Percentiles rank a stretch among this genome's conserved stretches.
Conservation (phyloP, 305 asterid species). For the Salvia sclarea region DNA sequence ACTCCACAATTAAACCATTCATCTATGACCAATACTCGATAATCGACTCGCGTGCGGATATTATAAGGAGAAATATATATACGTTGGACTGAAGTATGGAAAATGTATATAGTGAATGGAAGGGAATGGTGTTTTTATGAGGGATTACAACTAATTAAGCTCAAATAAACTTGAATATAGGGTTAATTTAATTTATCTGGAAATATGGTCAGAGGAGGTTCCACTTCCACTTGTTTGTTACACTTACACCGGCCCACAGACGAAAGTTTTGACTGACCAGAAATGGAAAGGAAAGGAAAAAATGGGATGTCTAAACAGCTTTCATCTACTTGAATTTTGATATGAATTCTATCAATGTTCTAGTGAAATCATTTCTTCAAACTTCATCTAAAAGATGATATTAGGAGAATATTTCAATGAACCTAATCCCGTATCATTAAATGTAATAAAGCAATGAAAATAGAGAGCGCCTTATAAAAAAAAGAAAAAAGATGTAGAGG, state of each 20-base stretch:
- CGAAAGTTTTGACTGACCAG: not conserved
- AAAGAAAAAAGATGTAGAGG: too few species aligned
- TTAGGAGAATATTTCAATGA: not conserved
- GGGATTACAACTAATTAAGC: not conserved
- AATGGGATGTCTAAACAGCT: not conserved
- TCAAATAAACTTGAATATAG: not conserved
- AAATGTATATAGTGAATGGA: too few species aligned
- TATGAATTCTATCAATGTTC: not conserved
- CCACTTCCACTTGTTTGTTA: not conserved
- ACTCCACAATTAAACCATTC: too few species aligned
- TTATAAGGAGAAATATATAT: too few species aligned
- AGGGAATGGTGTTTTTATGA: too few species aligned
- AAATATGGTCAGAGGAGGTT: not conserved
- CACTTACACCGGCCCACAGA: not conserved
- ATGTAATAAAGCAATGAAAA: too few species aligned
- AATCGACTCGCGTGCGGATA: too few species aligned
- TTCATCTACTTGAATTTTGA: not conserved
- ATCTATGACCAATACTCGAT: too few species aligned
- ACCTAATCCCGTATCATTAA: too few species aligned
- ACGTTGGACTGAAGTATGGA: too few species aligned
- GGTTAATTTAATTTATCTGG: not conserved
- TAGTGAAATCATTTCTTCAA: not conserved
- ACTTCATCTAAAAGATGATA: not conserved
- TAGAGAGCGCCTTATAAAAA: too few species aligned
- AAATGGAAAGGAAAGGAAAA: not conserved